These are phyloP conservation scores for Apiospora sp. DNA, from an alignment of 2,329 filamentous ascomycete species.

Conservation along the genomic window DNA sequence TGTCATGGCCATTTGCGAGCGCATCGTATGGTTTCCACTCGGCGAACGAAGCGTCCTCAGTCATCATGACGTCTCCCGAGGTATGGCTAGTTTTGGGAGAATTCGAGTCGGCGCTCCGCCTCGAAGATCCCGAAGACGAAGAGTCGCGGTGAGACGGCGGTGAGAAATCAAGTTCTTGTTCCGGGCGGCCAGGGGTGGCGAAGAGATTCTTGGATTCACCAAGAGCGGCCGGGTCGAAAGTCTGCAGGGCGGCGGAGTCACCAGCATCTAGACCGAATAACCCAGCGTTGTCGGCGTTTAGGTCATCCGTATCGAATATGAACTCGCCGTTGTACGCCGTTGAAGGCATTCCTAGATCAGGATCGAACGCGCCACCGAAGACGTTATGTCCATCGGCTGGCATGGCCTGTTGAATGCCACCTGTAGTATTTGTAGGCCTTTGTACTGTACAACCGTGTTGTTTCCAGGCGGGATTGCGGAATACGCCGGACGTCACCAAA, in stretches of 20 bases:
- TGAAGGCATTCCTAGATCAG: slow-evolving; percentile 29
- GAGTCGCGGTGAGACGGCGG: slow-evolving; percentile 41
- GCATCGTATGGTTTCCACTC: slow-evolving; percentile 26
- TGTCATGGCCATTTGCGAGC: slow-evolving; percentile 28
- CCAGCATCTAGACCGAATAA: slow-evolving; percentile 21
- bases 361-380: slow-evolving; percentile 28
- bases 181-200: slow-evolving; percentile 27
- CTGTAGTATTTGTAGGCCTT: not conserved
- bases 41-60: slow-evolving; percentile 31
- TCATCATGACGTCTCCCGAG: slow-evolving; percentile 39
- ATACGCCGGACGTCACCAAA: not conserved
- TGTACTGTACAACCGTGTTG: not conserved
- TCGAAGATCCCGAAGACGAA: slow-evolving; percentile 41
- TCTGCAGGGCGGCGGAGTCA: slow-evolving; percentile 24
- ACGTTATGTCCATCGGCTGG: slow-evolving; percentile 26
- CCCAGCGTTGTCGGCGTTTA: slow-evolving; percentile 20
- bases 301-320: slow-evolving; percentile 28
- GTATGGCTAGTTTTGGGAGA: slow-evolving; percentile 40
- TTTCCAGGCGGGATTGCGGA: not conserved
- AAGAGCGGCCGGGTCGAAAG: slow-evolving; percentile 28
- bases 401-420: slow-evolving; percentile 24
- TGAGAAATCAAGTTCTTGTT: slow-evolving; percentile 29
- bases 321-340: slow-evolving; percentile 28
- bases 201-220: slow-evolving; percentile 34
- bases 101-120: slow-evolving; percentile 36